phyloP scores from a whole-genome alignment of 805 yeast genomes.

The Yarrowia alimentaria region DNA sequence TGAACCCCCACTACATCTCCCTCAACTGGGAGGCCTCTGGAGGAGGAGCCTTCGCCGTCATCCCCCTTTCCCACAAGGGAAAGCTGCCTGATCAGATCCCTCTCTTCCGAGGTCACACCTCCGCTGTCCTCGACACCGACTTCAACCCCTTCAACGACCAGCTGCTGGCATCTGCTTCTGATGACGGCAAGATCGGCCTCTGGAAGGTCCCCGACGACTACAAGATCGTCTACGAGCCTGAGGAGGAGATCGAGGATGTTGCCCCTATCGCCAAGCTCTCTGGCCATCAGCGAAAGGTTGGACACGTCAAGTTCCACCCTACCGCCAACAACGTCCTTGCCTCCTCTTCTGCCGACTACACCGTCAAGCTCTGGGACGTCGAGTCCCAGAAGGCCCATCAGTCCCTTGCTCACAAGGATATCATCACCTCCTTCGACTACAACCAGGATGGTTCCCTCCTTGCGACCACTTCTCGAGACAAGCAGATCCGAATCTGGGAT shows the following conservation, averaged over 20 bases:
- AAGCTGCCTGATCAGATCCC: slow-evolving; percentile 93
- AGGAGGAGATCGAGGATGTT: slow-evolving; percentile 64
- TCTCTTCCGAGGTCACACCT: slow-evolving; percentile 92
- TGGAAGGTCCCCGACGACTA: slow-evolving; percentile 88
- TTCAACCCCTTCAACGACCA: slow-evolving; percentile 87
- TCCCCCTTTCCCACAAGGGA: slow-evolving; percentile 83
- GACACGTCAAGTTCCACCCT: slow-evolving; percentile 88
- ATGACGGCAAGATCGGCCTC: slow-evolving; percentile 75
- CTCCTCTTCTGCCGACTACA: slow-evolving; percentile 84
- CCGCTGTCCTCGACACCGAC: slow-evolving; percentile 91
- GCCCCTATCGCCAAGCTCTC: slow-evolving; percentile 64
- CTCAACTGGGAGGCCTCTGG: slow-evolving; percentile 94
- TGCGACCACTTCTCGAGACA: slow-evolving; percentile 90
- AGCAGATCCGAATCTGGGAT: slow-evolving; percentile 89
- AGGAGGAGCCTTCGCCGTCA: slow-evolving; percentile 95
- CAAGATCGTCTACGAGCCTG: slow-evolving; percentile 46
- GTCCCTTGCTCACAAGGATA: slow-evolving; percentile 81
- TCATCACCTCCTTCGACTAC: slow-evolving; percentile 90
- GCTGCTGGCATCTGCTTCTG: slow-evolving; percentile 74
- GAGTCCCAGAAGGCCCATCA: slow-evolving; percentile 67
- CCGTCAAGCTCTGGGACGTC: slow-evolving; percentile 88
- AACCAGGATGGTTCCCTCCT: slow-evolving; percentile 83
- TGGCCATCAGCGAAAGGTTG: slow-evolving; percentile 94
- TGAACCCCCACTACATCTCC: slow-evolving; percentile 81
- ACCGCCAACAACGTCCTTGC: slow-evolving; percentile 83